phyloP scores from a whole-genome alignment of 345 rosid species.

The Eutrema yunnanense region DNA sequence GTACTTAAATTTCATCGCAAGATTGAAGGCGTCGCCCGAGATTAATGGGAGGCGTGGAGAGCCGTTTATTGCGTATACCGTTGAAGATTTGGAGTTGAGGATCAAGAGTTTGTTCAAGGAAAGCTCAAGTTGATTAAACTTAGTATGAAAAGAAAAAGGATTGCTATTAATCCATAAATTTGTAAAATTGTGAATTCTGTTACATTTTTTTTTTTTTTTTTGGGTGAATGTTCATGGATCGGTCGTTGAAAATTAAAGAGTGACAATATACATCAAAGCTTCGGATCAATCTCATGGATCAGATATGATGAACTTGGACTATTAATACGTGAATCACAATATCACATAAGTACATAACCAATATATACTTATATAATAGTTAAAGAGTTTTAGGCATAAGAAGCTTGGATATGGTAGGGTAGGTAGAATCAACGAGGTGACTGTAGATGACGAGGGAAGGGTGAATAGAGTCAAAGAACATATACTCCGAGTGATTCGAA shows the following conservation, averaged over 20 bases:
- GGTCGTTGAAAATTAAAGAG: not conserved
- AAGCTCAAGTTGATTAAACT: slow-evolving; percentile 14
- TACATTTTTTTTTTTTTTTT: not conserved
- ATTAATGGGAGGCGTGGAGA: slow-evolving; percentile 44
- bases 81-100: slow-evolving; percentile 47
- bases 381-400: not conserved
- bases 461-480: slow-evolving; percentile 45
- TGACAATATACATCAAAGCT: not conserved
- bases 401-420: slow-evolving; percentile 1
- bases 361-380: not conserved
- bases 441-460: slow-evolving; percentile 29
- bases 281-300: not conserved
- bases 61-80: slow-evolving; percentile 34
- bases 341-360: not conserved
- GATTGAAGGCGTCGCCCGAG: slow-evolving; percentile 46
- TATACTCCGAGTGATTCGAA: slow-evolving; percentile 17
- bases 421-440: not conserved
- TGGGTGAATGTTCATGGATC: not conserved
- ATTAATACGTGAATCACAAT: not conserved
- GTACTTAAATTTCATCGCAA: slow-evolving; percentile 38
- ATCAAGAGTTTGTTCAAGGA: slow-evolving; percentile 55
- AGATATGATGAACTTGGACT: not conserved
- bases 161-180: not conserved
- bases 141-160: not conserved
- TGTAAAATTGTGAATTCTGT: not conserved